Conservation (phyloP, 805 yeast species). For the Yamadazyma phyllophila region DNA sequence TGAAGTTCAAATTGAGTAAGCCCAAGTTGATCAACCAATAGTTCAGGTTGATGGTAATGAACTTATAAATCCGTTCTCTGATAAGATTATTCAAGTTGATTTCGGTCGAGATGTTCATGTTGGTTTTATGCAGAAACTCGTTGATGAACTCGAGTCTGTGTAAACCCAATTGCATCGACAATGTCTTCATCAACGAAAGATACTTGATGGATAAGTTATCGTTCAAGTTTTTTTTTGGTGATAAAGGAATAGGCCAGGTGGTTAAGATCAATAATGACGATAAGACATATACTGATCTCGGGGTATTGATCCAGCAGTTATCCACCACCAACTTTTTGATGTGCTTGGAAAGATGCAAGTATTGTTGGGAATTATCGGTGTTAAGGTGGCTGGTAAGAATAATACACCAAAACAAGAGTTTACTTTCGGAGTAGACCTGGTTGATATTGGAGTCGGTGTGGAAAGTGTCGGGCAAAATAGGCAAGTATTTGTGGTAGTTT, state of each 20-base stretch:
- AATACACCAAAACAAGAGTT: constrained; percentile 41
- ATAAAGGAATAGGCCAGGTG: constrained; percentile 43
- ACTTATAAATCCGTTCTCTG: constrained; percentile 42
- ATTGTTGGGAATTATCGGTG: constrained; percentile 15
- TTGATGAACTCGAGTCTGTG: constrained; percentile 40
- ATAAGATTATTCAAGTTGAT: constrained; percentile 32
- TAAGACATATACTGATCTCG: constrained; percentile 40
- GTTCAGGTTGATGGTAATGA: constrained; percentile 41
- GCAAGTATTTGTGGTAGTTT: constrained; percentile 30
- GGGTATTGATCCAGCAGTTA: constrained; percentile 45
- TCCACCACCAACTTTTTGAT: constrained; percentile 38
- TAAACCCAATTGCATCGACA: constrained; percentile 42
- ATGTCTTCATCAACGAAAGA: constrained; percentile 36
- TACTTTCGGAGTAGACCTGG: constrained; percentile 25
- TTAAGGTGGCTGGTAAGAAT: constrained; percentile 33
- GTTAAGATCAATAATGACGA: constrained; percentile 40
- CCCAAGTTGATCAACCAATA: constrained; percentile 44
- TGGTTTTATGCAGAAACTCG: constrained; percentile 40
- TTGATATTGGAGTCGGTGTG: constrained; percentile 16
- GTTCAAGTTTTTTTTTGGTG: constrained; percentile 19
- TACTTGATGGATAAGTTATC: constrained; percentile 37
- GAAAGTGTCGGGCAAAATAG: constrained; percentile 29
- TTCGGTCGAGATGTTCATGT: constrained; percentile 22
- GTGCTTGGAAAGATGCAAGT: constrained; percentile 27
- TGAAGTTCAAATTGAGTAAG: constrained; percentile 28